Base-by-base conservation (phyloP, 1,284 basidiomycete genomes). In the Tausonia pullulans region DNA sequence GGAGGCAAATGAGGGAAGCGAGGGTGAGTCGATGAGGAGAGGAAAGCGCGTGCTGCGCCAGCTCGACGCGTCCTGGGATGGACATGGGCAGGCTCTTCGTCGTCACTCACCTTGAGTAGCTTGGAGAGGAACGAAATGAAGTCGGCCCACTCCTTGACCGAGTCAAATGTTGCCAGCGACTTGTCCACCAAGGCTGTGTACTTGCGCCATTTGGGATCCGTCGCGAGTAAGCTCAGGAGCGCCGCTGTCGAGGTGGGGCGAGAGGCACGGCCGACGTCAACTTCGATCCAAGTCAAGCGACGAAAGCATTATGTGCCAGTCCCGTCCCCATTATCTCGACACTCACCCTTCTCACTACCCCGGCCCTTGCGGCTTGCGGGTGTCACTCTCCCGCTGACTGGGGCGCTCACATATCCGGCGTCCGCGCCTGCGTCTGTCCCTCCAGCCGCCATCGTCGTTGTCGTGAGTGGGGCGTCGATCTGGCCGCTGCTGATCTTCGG, bases 121-220 rank as follows among this genome's bases (percentile, higher is more conserved):
- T 94, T 87, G 71, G 93, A 94, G 72, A 99, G 79, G 77, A 98
- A 98, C 54, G 95, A 88, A 74, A 98, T 98, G 75, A 95, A 98
- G 79, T 99, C 96, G 66, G 96, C 95, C 96, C 96, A 99, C 79
- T 99, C 96, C 68, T 95, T 90, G 67, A 98, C 91, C 73, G 85
- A 90, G 74, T 98, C 94, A 72, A 99, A 98, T 1, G 90, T 87
- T 69, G 87, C 88, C 43, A 99, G 80, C 69, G 89, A 90, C 74
- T 88, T 87, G 74, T 98, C 96, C 61, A 99, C 88, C 70, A 90
- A 86, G 62, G 87, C 83, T 0, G 87, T 82, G 77, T 94, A 98
- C 78, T 97, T 97, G 80, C 90, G 92, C 80, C 87, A 98, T 75
- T 94, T 94, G n/a, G 89, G 86, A 77, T 98, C 95, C 53, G 69